Evolutionary conservation across 2,329 filamentous ascomycete genomes (phyloP).

Genomic region (Hymenotorrendiella dingleyae): DNA sequence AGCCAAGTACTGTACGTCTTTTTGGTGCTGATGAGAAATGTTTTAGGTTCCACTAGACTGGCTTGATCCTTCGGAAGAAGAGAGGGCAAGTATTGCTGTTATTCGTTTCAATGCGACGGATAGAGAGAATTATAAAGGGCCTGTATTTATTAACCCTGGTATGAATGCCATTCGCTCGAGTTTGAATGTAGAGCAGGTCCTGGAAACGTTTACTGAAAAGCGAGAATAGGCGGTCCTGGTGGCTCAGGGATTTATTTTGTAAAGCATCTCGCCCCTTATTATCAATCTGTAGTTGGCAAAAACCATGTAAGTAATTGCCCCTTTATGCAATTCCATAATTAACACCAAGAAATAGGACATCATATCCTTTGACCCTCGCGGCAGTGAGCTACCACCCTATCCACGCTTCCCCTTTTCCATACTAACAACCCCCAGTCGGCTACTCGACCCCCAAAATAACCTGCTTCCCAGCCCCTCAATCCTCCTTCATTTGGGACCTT

Average conservation of each 20-base stretch:
- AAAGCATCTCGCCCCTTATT: constrained; percentile 16
- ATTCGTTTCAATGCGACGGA: constrained; percentile 18
- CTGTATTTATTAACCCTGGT: constrained; percentile 20
- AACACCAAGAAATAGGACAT: constrained; percentile 32
- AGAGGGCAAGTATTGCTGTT: constrained; percentile 15
- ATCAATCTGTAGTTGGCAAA: constrained; percentile 40
- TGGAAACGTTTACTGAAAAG: too few relatives aligned
- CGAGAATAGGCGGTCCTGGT: constrained; percentile 37
- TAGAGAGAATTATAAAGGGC: constrained; percentile 15
- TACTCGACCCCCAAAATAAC: constrained; percentile 9
- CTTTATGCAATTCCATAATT: not conserved
- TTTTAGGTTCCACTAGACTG: constrained; percentile 20
- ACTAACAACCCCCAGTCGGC: constrained; percentile 10
- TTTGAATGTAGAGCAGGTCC: not conserved
- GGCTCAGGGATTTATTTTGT: constrained; percentile 35
- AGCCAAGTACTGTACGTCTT: not conserved
- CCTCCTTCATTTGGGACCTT: constrained; percentile 35
- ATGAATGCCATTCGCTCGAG: not conserved
- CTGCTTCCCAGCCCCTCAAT: constrained; percentile 8
- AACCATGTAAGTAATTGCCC: constrained; percentile 35
- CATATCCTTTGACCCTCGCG: constrained; percentile 46
- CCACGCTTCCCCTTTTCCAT: not conserved
- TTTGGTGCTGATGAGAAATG: not conserved
- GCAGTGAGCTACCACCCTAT: constrained; percentile 27
- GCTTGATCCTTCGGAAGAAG: constrained; percentile 16